Conservation (phyloP, 768 basidiomycete genomes). For the Leucocoprinus leucothites region DNA sequence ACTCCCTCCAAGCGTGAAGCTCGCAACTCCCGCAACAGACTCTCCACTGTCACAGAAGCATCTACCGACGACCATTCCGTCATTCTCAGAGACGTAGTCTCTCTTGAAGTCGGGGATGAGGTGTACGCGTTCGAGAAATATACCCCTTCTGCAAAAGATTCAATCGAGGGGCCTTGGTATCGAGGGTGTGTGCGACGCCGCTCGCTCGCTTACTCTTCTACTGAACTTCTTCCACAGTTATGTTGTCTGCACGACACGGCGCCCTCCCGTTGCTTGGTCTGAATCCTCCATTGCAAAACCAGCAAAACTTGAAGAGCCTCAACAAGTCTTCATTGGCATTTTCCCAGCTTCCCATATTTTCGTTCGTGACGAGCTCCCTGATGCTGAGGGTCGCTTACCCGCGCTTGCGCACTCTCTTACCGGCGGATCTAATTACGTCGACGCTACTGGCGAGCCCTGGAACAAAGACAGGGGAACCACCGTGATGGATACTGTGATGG, state of each 20-base stretch:
- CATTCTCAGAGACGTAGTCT: conserved; percentile 67
- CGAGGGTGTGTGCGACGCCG: conserved; percentile 74
- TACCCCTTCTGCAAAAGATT: conserved; percentile 64
- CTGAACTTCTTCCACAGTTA: conserved; percentile 46
- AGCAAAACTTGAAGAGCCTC: conserved; percentile 67
- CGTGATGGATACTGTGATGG: conserved; percentile 55
- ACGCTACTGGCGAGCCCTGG: conserved; percentile 39
- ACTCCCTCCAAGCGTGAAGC: conserved; percentile 74
- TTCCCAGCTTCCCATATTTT: conserved; percentile 90
- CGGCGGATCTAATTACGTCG: conserved; percentile 29
- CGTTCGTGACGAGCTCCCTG: conserved; percentile 80
- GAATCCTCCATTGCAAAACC: conserved; percentile 42
- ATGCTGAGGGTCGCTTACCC: conserved; percentile 82
- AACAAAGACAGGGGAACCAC: conserved; percentile 36
- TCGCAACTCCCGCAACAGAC: conserved; percentile 54
- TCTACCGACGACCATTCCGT: conserved; percentile 62
- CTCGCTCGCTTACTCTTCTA: conserved; percentile 3
- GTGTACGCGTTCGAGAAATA: conserved; percentile 97
- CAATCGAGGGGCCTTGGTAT: conserved; percentile 82
- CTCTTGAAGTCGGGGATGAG: conserved; percentile 93
- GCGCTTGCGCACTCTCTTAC: conserved; percentile 64
- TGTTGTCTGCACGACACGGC: conserved; percentile 78
- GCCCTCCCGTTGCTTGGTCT: conserved; percentile 69
- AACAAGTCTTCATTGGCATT: conserved; percentile 91
- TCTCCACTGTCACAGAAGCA: conserved; percentile 60